phyloP scores from a whole-genome alignment of 768 basidiomycete genomes.

The Mrakia hoshinonis region DNA sequence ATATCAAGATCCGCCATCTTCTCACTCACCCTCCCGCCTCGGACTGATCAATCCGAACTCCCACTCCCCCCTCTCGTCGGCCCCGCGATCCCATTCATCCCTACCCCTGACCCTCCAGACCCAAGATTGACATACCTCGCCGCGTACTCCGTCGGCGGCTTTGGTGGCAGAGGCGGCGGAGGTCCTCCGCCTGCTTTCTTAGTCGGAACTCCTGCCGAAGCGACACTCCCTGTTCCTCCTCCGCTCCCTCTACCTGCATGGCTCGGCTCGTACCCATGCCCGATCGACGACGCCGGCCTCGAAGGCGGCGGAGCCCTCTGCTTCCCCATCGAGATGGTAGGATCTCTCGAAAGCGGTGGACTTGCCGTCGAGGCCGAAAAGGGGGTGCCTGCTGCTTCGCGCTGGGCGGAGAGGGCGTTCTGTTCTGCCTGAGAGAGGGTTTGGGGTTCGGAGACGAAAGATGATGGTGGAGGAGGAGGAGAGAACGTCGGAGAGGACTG shows the following conservation, averaged over 20 bases:
- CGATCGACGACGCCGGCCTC: not conserved
- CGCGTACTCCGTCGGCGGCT: conserved; percentile 8
- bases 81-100: too few species aligned
- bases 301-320: not conserved
- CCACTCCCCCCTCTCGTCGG: too few species aligned
- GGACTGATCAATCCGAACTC: too few species aligned
- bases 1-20: too few species aligned
- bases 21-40: too few species aligned
- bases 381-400: not conserved
- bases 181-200: too few species aligned
- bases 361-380: not conserved
- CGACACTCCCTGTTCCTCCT: too few species aligned
- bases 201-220: too few species aligned
- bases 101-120: too few species aligned
- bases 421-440: not conserved
- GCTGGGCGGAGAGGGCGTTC: not conserved
- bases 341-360: not conserved
- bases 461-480: not conserved
- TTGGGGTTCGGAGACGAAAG: not conserved
- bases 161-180: not conserved
- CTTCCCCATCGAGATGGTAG: not conserved
- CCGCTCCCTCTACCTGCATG: not conserved
- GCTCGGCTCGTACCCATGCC: not conserved
- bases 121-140: not conserved
- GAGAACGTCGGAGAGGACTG: not conserved